phyloP scores from a whole-genome alignment of 768 basidiomycete species.

The Lyophyllum semitale region DNA sequence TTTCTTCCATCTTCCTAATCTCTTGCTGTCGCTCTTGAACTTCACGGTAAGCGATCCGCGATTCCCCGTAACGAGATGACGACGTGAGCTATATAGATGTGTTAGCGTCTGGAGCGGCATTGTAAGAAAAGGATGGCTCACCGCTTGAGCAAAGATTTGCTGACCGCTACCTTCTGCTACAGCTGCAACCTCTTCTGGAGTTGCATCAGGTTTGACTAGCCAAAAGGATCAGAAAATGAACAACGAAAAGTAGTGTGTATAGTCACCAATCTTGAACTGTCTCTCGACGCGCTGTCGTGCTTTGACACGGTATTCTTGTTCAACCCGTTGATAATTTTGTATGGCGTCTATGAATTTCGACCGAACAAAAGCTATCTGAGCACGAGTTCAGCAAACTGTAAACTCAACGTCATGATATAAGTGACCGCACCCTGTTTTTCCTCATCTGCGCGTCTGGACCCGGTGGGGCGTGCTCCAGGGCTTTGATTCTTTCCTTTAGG shows the following conservation, averaged over 20 bases:
- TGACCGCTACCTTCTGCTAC: slow-evolving; percentile 64
- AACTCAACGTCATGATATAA: not conserved
- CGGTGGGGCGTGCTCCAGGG: slow-evolving; percentile 40
- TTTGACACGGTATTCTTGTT: slow-evolving; percentile 67
- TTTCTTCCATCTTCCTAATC: slow-evolving; percentile 81
- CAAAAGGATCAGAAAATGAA: not conserved
- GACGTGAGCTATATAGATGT: slow-evolving; percentile 54
- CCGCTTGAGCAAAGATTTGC: slow-evolving; percentile 82
- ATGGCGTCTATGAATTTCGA: slow-evolving; percentile 75
- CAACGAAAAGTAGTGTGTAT: not conserved
- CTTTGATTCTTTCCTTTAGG: slow-evolving; percentile 61
- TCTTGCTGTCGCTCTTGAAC: slow-evolving; percentile 90
- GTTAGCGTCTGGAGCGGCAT: not conserved
- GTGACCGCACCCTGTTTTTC: slow-evolving; percentile 36
- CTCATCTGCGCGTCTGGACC: slow-evolving; percentile 38
- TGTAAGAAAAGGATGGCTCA: slow-evolving; percentile 26
- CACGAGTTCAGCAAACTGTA: not conserved
- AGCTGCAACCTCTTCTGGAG: slow-evolving; percentile 75
- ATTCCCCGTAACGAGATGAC: slow-evolving; percentile 83
- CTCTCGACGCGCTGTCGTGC: slow-evolving; percentile 70
- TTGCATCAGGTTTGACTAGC: slow-evolving; percentile 84
- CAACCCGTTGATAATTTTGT: slow-evolving; percentile 76
- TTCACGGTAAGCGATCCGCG: slow-evolving; percentile 80
- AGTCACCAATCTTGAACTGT: slow-evolving; percentile 75
- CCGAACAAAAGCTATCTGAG: slow-evolving; percentile 60